A percentile compares a stretch with the other conserved stretches of the same genome.
Conservation (phyloP, 495 filamentous ascomycete species). For the Aspergillus haitiensis region DNA sequence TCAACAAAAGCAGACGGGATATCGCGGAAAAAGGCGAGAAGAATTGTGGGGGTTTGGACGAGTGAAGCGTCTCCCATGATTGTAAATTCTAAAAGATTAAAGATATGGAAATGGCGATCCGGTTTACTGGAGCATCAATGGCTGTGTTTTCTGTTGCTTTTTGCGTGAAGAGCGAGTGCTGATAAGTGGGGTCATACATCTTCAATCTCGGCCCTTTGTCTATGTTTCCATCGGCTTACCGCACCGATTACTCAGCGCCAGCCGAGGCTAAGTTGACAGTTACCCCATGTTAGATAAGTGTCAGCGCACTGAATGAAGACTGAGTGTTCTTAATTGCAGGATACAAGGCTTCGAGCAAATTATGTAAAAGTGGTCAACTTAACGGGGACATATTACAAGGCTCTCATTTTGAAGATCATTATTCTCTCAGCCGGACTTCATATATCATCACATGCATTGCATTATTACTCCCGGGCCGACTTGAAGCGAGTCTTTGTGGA, state of each 20-base stretch:
- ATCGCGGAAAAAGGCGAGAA: conserved; percentile 16
- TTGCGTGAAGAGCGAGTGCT: background rate
- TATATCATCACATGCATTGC: no score
- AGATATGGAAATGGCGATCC: background rate
- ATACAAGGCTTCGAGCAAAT: no score
- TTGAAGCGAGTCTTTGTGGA: no score
- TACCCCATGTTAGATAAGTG: no score
- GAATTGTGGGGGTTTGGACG: conserved; percentile 11
- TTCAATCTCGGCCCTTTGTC: background rate
- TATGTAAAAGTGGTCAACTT: no score
- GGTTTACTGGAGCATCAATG: background rate
- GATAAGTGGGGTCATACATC: background rate
- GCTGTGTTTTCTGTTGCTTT: background rate
- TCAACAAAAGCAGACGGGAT: conserved; percentile 11
- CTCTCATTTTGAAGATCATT: no score
- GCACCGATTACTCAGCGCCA: background rate
- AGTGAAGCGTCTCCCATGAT: conserved; percentile 41
- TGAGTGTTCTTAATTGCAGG: no score
- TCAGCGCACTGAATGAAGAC: no score
- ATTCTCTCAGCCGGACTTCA: no score
- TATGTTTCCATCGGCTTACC: background rate
- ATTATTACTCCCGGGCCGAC: no score
- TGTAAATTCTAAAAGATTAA: background rate
- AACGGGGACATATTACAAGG: no score
- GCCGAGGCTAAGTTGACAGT: background rate